These are phyloP conservation scores for Colletotrichum sp. DNA, from an alignment of 2,329 filamentous ascomycete genomes.

Conservation along the genomic window DNA sequence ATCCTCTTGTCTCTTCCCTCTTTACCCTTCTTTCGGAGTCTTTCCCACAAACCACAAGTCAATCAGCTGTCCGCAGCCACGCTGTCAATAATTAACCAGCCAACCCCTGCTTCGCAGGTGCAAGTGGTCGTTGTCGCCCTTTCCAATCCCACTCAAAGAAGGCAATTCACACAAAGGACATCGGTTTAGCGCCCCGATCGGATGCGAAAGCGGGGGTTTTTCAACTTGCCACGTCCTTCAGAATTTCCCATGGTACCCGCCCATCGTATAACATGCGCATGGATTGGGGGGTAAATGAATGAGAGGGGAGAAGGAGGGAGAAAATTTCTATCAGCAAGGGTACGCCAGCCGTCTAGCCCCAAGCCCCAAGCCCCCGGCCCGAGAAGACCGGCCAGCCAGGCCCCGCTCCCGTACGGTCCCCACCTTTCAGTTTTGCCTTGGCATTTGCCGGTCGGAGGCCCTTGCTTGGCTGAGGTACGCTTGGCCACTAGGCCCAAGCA, in stretches of 20 bases:
- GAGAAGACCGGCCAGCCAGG: not conserved
- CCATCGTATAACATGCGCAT: not conserved
- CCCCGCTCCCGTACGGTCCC: not conserved
- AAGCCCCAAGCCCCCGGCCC: not conserved
- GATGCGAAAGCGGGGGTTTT: not conserved
- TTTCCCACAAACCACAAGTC: not conserved
- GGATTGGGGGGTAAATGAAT: not conserved
- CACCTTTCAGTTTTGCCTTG: not conserved
- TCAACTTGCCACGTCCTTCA: not conserved
- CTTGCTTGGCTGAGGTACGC: not conserved
- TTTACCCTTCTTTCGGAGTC: not conserved
- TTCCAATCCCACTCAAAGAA: not conserved
- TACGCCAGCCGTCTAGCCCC: not conserved
- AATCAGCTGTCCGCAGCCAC: not conserved
- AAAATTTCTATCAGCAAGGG: not conserved
- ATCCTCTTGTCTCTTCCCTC: not conserved
- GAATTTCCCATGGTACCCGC: not conserved
- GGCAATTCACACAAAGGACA: not conserved
- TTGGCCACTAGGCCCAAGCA: not conserved
- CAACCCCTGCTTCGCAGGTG: not conserved
- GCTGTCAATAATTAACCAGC: not conserved
- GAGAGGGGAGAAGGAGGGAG: not conserved
- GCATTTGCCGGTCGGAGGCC: not conserved
- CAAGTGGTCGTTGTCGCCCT: not conserved
- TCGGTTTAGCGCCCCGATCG: rapidly evolving